Base-by-base conservation (phyloP, 2,329 filamentous ascomycete genomes). In the Stagonosporopsis vannaccii region DNA sequence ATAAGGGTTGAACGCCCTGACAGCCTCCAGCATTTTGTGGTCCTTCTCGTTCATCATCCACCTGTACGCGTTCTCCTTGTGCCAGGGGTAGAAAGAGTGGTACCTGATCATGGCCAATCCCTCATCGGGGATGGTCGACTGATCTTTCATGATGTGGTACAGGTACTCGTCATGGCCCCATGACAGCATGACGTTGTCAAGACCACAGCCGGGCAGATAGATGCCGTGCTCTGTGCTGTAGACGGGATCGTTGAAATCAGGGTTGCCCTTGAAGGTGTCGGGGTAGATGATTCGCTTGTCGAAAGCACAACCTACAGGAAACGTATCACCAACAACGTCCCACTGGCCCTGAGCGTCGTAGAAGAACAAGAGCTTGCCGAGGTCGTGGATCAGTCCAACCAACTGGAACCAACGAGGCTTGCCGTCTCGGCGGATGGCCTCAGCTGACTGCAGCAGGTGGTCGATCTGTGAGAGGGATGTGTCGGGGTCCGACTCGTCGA, bases 81-180 rank as follows among this genome's bases (percentile, higher is more conserved):
- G 92, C 92, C 92, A 97, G 15, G 92, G 89, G 78, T 97, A 97
- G 79, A 96, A 96, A 6, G 88, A 91, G 79, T 97, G 92, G 78
- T 96, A 96, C 52, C 92, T 83, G 74, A 97, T 95, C 91, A 97
- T 96, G 58, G 92, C 92, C 11, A 97, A 83, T 0, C 89, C 90
- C 82, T 96, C 92, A 42, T 84, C 82, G 0, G 92, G 92, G 39
- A 97, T 82, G 0, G 81, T 89, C 44, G 85, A 89, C 81, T 96
- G 92, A 61, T 90, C 88, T 81, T 92, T 92, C 77, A 90, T 87
- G 59, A 96, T 88, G 70, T 92, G 88, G 81, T 96, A 97, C 42
- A 94, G 82, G 77, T 92, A 93, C 79, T 94, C 90, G 73, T 94
- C 90, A 75, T 94, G 90, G 41, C 92, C 92, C 92, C 92, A 97